phyloP scores from a whole-genome alignment of 1,284 basidiomycete genomes.

The Coriolopsis trogii region DNA sequence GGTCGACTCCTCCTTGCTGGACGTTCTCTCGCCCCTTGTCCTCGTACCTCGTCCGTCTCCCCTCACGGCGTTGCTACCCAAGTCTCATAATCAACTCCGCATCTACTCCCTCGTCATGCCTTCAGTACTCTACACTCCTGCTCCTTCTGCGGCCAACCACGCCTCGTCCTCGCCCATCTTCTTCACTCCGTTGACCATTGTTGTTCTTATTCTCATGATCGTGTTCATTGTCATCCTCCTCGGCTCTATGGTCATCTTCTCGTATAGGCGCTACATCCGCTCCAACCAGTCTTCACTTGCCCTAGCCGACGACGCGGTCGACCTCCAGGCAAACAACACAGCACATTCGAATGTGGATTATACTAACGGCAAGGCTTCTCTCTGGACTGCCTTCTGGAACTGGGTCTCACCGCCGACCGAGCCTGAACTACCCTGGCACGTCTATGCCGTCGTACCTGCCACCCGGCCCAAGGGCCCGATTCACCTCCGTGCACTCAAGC shows the following conservation, averaged over 20 bases:
- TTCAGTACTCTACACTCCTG: neutral
- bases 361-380: neutral
- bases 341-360: neutral
- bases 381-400: neutral
- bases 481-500: neutral
- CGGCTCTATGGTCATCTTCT: neutral
- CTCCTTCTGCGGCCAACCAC: neutral
- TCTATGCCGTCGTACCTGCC: neutral
- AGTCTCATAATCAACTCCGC: too few species aligned
- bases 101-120: neutral
- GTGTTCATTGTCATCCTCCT: neutral
- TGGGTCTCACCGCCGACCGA: neutral
- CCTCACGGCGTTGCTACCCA: too few species aligned
- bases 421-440: neutral
- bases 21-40: too few species aligned
- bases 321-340: neutral
- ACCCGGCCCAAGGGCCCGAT: neutral
- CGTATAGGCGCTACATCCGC: neutral
- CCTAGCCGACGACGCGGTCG: neutral
- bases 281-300: neutral
- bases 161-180: neutral
- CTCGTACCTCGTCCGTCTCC: neutral
- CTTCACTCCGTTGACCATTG: neutral
- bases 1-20: too few species aligned
- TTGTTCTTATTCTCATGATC: neutral